Conservation (phyloP, 331 rosid species). For the Rhamnella rubrinervis region DNA sequence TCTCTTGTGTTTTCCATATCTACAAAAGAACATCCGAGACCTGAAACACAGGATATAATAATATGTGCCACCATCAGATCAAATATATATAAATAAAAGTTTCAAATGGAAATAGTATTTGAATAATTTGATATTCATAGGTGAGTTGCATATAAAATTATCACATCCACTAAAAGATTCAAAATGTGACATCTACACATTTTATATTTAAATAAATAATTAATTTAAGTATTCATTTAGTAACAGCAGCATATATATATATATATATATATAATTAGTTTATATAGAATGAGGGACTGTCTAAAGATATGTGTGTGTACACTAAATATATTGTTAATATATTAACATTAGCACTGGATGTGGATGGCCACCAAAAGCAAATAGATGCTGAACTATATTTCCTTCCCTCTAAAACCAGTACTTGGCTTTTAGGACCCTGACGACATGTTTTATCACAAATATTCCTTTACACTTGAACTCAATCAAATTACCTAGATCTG, state of each 20-base stretch:
- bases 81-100: neutral
- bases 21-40: slow-evolving; percentile 98
- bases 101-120: slow-evolving; percentile 9
- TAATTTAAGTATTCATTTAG: slow-evolving; percentile 9
- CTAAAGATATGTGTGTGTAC: slow-evolving; percentile 11
- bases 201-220: neutral
- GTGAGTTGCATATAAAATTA: slow-evolving; percentile 18
- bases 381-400: neutral
- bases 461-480: neutral
- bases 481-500: neutral
- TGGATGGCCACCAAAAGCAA: slow-evolving; percentile 8
- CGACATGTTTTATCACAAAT: neutral
- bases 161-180: slow-evolving; percentile 12
- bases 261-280: neutral
- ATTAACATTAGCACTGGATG: slow-evolving; percentile 4
- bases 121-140: neutral
- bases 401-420: too few species aligned
- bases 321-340: slow-evolving; percentile 9
- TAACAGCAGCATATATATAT: too few species aligned
- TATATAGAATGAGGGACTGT: slow-evolving; percentile 19
- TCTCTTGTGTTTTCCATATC: slow-evolving; percentile 96
- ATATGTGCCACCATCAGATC: slow-evolving; percentile 55
- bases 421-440: neutral
- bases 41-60: slow-evolving; percentile 43
- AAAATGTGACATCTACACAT: slow-evolving; percentile 10